Evolutionary conservation across 78 protist genomes (phyloP).

Genomic region (Tieghemostelium lacteum): DNA sequence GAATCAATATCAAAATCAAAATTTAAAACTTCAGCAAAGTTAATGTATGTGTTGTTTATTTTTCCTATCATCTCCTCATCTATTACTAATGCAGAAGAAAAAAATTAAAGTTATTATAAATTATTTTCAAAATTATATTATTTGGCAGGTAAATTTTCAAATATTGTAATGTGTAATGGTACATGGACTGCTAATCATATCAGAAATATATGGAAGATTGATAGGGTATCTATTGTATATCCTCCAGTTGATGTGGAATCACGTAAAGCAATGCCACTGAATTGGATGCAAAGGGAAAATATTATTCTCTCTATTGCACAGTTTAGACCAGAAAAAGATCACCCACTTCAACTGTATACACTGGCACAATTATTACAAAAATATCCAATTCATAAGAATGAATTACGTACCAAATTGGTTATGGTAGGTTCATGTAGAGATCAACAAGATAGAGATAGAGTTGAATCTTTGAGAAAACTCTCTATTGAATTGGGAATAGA

Average conservation of each 20-base stretch:
- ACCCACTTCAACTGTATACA: constrained; percentile 85
- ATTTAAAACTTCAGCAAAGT: constrained; percentile 24
- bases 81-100: not conserved
- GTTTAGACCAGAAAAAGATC: constrained; percentile 95
- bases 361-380: constrained; percentile 36
- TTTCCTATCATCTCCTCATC: not conserved
- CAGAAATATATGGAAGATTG: constrained; percentile 51
- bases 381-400: constrained; percentile 61
- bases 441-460: constrained; percentile 86
- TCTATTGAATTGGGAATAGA: constrained; percentile 39
- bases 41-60: constrained; percentile 17
- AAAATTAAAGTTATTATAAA: constrained; percentile 81
- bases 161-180: constrained; percentile 87
- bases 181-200: constrained; percentile 95
- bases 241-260: constrained; percentile 66
- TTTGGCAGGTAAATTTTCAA: constrained; percentile 72
- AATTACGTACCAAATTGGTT: constrained; percentile 44
- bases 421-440: constrained; percentile 88
- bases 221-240: constrained; percentile 11
- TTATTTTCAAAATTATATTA: constrained; percentile 85
- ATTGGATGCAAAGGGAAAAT: constrained; percentile 67
- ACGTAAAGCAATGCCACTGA: constrained; percentile 39
- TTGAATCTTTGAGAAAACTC: constrained; percentile 29
- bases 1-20: constrained; percentile 28
- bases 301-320: constrained; percentile 89